Base-by-base conservation (phyloP, 108 stramenopile genomes). In the Schizochytrium sp. region DNA sequence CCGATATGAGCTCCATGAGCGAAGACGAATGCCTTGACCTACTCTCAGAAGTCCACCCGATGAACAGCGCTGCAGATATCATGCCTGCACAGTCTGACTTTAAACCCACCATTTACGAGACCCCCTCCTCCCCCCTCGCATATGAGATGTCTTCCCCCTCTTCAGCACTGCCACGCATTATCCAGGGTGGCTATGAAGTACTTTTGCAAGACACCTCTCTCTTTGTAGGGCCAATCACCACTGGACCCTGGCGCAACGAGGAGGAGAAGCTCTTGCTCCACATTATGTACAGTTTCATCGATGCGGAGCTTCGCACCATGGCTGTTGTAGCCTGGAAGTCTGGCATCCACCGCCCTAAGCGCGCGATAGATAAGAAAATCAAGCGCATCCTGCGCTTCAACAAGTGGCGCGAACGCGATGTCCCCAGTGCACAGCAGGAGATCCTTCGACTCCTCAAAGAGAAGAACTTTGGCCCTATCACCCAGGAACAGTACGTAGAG, bases 331-430 rank as follows among this genome's bases (percentile, higher is more conserved):
- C 64, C 7, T 69, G 64, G 64, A 69, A 69, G 15, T 69, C 42
- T 38, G 64, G 64, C 64, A 69, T 69, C 28, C 64, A 69, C 28
- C 64, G 64, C 28, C 64, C 64, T 8, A 69, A 69, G 64, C 64
- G 64, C 64, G 64, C 64, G 3, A 69, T 69, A 1, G 64, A 69
- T 44, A 69, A 69, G 64, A 69, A 69, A 69, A 69, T 69, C 64
- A 69, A 69, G 64, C 64, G 64, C 12, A 69, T 44, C 2, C 64
- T 69, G 64, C 64, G 64, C 64, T 69, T 69, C 44, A 69, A 44
- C 64, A 69, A 69, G 64, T 69, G 64, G 64, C 64, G 64, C 2
- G 64, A 69, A 44, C 64, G 64, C 1, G 64, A 69, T 44, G 44
- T 13, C 28, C 12, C 64, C 64, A 69, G 64, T 44, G 64, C 64